A percentile compares a stretch with the other conserved stretches of the same genome.
phyloP scores from a whole-genome alignment of 116 monocot species.

The Cymodocea nodosa region DNA sequence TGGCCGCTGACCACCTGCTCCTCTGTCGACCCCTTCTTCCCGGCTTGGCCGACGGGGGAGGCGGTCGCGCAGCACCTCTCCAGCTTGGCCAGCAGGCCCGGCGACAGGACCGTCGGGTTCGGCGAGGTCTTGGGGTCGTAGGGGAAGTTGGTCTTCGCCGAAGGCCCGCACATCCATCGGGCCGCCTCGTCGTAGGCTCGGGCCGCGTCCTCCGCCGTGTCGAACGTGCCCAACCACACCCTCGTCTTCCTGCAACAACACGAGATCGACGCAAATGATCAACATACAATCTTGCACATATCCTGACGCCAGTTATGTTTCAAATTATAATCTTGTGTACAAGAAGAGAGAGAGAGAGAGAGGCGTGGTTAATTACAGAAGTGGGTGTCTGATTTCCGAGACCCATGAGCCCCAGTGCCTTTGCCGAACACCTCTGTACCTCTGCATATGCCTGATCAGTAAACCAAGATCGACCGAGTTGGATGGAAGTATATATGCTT shows the following conservation, averaged over 20 bases:
- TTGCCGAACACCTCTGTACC: slow-evolving; percentile 90
- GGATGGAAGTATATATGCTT: neutral
- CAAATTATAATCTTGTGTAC: too few relatives aligned
- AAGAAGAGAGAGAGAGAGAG: neutral
- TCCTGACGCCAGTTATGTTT: too few relatives aligned
- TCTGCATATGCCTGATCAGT: slow-evolving; percentile 36
- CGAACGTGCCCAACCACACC: slow-evolving; percentile 93
- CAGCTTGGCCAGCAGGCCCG: slow-evolving; percentile 66
- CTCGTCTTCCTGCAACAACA: slow-evolving; percentile 71
- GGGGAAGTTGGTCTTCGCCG: slow-evolving; percentile 79
- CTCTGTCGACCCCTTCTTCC: neutral
- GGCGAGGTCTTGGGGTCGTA: slow-evolving; percentile 9
- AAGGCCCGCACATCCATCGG: slow-evolving; percentile 62
- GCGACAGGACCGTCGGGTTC: slow-evolving; percentile 24
- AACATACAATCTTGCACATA: neutral
- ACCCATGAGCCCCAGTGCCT: slow-evolving; percentile 99
- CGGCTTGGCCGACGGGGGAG: neutral
- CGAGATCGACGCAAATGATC: too few relatives aligned
- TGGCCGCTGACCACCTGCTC: neutral
- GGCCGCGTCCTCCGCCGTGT: slow-evolving; percentile 91
- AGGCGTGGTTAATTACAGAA: slow-evolving; percentile 33
- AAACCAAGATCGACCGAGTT: neutral
- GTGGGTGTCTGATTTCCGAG: slow-evolving; percentile 86
- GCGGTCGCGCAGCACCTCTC: slow-evolving; percentile 50
- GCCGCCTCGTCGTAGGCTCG: slow-evolving; percentile 94